Conservation (phyloP, 495 filamentous ascomycete species). For the Tuber brumale region DNA sequence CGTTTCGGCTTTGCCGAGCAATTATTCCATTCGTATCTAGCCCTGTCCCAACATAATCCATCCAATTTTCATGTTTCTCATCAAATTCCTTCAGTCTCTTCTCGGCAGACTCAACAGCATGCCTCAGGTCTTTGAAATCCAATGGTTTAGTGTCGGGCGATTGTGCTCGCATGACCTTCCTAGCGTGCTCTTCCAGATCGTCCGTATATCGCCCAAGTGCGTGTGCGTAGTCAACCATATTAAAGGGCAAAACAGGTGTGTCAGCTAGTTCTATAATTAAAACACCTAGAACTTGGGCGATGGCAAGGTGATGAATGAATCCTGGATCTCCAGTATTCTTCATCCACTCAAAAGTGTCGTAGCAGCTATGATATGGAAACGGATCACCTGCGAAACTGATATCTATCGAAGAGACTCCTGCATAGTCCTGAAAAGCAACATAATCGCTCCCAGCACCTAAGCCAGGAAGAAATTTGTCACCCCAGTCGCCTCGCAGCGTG, state of each 20-base stretch:
- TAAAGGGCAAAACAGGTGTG: slow-evolving; percentile 71
- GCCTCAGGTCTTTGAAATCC: slow-evolving; percentile 54
- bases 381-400: slow-evolving; percentile 65
- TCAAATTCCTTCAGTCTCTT: slow-evolving; percentile 59
- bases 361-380: slow-evolving; percentile 75
- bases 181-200: slow-evolving; percentile 61
- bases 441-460: slow-evolving; percentile 82
- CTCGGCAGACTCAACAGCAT: slow-evolving; percentile 57
- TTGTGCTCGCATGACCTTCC: slow-evolving; percentile 49
- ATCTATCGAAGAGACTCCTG: slow-evolving; percentile 84
- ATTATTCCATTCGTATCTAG: slow-evolving; percentile 42
- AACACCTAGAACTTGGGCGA: slow-evolving; percentile 73
- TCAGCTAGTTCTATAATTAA: slow-evolving; percentile 82
- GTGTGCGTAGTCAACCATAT: slow-evolving; percentile 68
- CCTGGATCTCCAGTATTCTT: slow-evolving; percentile 66
- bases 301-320: slow-evolving; percentile 70
- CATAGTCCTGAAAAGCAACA: slow-evolving; percentile 86
- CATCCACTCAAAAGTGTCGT: slow-evolving; percentile 89
- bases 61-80: slow-evolving; percentile 67
- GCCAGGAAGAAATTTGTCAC: slow-evolving; percentile 52
- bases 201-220: slow-evolving; percentile 56
- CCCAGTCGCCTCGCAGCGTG: slow-evolving; percentile 70
- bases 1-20: slow-evolving; percentile 49
- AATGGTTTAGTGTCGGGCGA: slow-evolving; percentile 47
- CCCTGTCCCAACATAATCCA: slow-evolving; percentile 78